Evolutionary conservation across 1,284 basidiomycete genomes (phyloP).

Genomic region (Ganoderma sp.): DNA sequence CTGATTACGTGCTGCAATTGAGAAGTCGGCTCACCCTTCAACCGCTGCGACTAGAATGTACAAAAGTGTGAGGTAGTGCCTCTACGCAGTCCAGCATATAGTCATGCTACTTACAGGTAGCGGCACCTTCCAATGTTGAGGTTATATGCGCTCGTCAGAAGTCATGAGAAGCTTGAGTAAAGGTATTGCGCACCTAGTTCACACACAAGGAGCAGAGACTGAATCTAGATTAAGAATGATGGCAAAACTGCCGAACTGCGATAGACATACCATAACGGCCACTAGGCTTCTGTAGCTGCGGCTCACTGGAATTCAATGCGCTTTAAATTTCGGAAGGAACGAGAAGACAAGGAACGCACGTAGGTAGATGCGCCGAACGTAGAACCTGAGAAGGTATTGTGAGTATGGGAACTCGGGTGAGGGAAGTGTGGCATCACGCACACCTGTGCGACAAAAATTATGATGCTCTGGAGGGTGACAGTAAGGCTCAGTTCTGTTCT

Average conservation of each 20-base stretch:
- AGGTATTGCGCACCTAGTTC: not conserved
- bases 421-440: not conserved
- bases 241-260: not conserved
- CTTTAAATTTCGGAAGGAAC: not conserved
- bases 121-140: not conserved
- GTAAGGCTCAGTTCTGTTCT: not conserved
- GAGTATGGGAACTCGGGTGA: not conserved
- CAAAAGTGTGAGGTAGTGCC: not conserved
- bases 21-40: not conserved
- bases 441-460: constrained; percentile 6
- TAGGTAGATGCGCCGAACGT: constrained; percentile 7
- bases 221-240: not conserved
- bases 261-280: not conserved
- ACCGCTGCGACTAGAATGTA: not conserved
- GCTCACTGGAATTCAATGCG: not conserved
- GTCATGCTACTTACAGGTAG: not conserved
- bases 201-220: not conserved
- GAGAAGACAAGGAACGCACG: not conserved
- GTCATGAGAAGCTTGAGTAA: not conserved
- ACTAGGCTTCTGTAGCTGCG: not conserved
- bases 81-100: not conserved
- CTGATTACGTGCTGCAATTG: not conserved
- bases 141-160: not conserved
- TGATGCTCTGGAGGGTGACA: not conserved
- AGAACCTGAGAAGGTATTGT: constrained; percentile 1